Evolutionary conservation across 345 rosid genomes (phyloP).

Genomic region (Sonneratia alba): DNA sequence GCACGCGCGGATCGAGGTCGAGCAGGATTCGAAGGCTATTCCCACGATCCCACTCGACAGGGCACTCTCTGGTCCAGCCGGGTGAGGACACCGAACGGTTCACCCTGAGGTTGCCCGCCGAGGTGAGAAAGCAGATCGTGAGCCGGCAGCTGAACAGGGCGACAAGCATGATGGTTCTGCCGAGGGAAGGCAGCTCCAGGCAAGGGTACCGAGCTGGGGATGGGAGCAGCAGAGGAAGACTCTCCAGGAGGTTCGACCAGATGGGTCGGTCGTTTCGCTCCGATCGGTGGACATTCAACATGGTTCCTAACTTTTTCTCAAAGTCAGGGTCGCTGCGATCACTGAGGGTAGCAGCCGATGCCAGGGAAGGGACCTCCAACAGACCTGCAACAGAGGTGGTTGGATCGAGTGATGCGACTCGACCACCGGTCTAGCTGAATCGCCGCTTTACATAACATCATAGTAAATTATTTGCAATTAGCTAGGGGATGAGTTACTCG

Average conservation of each 20-base stretch:
- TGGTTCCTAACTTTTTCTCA: constrained; percentile 34
- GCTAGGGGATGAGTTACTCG: neutral
- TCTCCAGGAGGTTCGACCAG: constrained; percentile 21
- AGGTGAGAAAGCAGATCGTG: constrained; percentile 60
- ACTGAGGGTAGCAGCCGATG: constrained; percentile 33
- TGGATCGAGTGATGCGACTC: constrained; percentile 15
- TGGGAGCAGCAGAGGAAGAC: constrained; percentile 21
- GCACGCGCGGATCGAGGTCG: constrained; percentile 44
- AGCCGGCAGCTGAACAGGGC: constrained; percentile 57
- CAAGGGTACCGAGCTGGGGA: constrained; percentile 30
- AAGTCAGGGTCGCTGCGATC: constrained; percentile 41
- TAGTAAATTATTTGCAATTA: neutral
- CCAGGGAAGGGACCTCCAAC: constrained; percentile 24
- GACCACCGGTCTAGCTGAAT: constrained; percentile 41
- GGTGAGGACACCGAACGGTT: constrained; percentile 80
- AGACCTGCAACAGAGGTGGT: constrained; percentile 15
- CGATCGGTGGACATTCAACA: constrained; percentile 47
- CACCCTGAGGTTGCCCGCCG: constrained; percentile 62
- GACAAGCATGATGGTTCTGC: constrained; percentile 42
- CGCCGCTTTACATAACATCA: neutral
- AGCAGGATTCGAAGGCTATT: constrained; percentile 20
- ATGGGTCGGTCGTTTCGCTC: constrained; percentile 18
- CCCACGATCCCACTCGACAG: constrained; percentile 81
- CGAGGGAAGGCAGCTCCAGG: constrained; percentile 43
- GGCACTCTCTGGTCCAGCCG: constrained; percentile 77